Percentiles rank a stretch among this genome's conserved stretches.
phyloP scores from a whole-genome alignment of 2,329 filamentous ascomycete genomes.

The Scorias spongiosa region DNA sequence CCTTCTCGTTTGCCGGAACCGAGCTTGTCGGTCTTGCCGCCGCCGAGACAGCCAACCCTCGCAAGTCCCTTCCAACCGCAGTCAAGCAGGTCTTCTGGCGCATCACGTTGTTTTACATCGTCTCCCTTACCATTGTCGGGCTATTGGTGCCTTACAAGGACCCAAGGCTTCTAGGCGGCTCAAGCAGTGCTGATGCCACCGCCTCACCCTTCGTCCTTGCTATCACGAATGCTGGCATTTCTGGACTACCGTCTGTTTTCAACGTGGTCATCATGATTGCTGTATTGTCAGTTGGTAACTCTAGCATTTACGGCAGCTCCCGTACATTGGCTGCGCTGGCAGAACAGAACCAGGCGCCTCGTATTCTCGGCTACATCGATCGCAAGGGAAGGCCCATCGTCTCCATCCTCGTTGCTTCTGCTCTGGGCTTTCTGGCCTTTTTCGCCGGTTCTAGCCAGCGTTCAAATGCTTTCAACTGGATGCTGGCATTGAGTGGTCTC shows the following conservation, averaged over 20 bases:
- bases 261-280: slow-evolving; percentile 51
- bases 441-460: slow-evolving; percentile 51
- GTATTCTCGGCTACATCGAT: slow-evolving; percentile 47
- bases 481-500: slow-evolving; percentile 58
- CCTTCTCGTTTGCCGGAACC: slow-evolving; percentile 49
- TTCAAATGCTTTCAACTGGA: slow-evolving; percentile 58
- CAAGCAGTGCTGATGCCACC: slow-evolving; percentile 22
- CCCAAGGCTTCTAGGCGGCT: slow-evolving; percentile 20
- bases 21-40: slow-evolving; percentile 45
- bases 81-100: slow-evolving; percentile 23
- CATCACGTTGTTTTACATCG: slow-evolving; percentile 21
- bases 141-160: slow-evolving; percentile 19
- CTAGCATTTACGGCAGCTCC: slow-evolving; percentile 45
- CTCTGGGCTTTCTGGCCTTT: slow-evolving; percentile 61
- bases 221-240: slow-evolving; percentile 45
- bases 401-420: slow-evolving; percentile 52
- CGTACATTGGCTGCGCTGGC: slow-evolving; percentile 81
- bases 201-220: slow-evolving; percentile 52
- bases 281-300: slow-evolving; percentile 45
- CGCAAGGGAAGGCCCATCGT: slow-evolving; percentile 73
- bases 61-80: slow-evolving; percentile 26
- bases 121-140: slow-evolving; percentile 19
- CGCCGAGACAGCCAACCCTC: slow-evolving; percentile 37
- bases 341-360: slow-evolving; percentile 46
- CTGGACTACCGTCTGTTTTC: slow-evolving; percentile 47